Base-by-base conservation (phyloP, 2,329 filamentous ascomycete genomes). In the Xylariomycetidae sp. region DNA sequence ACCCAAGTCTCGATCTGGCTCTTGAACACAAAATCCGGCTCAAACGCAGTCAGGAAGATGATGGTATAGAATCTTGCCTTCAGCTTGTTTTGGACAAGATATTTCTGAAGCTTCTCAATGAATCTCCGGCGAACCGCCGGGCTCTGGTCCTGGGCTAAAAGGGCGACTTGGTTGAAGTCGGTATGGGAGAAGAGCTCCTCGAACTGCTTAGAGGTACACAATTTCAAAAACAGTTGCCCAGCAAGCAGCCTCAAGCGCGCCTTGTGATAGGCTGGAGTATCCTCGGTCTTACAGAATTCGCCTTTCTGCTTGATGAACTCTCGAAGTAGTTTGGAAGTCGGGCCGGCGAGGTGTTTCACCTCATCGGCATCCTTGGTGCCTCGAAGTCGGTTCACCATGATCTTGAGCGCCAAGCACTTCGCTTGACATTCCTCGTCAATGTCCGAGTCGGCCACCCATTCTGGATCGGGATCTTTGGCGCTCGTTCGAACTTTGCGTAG, bases 11-110 rank as follows among this genome's bases (percentile, higher is more conserved):
- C 77, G 3, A 87, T 82, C 26, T 82, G 78, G 31, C 77, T 78
- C 56, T 82, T 85, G 55, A 94, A 75, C 12, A 77, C 74, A n/a
- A 65, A 56, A 23, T 79, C 74, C 0, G 90, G 92, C 62, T 98
- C 92, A 56, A 92, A 96, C 2, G 92, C 90, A 19, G 88, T 83
- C 27, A 97, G 66, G 64, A 96, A 97, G 5, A 94, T 72, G 25
- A 95, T 82, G 0, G 87, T 85, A 58, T 94, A 92, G 70, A 94
- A 98, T 8, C 90, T 80, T 10, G 73, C 67, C 2, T 78, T 72
- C 3, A 94, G 70, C 46, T 73, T 79, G 35, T 74, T 75, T 33
- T 83, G 77, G 8, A 85, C 84, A 4, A 97, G 75, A 51, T 94
- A 90, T 62, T 94, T 96, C 62, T 94, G 92, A 25, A 98, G 67